These are phyloP conservation scores for Phialocephala sp. DNA, from an alignment of 2,329 filamentous ascomycete genomes.

Conservation along the genomic window DNA sequence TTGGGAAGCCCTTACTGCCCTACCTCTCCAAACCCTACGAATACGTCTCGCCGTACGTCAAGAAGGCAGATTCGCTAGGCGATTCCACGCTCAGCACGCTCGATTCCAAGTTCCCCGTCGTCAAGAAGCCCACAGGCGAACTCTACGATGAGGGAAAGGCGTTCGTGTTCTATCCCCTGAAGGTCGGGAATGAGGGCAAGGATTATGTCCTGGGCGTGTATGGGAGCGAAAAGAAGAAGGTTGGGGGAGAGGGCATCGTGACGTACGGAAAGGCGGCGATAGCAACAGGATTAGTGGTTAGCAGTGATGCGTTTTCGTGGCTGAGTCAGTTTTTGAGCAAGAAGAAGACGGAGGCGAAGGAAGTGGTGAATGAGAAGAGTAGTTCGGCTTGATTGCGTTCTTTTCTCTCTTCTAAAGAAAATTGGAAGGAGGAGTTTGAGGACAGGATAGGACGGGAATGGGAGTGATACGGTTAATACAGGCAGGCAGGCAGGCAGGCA, in stretches of 20 bases:
- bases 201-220: constrained; percentile 66
- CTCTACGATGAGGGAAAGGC: constrained; percentile 68
- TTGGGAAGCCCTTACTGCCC: constrained; percentile 71
- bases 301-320: constrained; percentile 67
- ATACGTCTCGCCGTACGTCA: constrained; percentile 84
- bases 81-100: constrained; percentile 73
- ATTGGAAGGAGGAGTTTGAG: neutral
- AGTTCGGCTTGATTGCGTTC: neutral
- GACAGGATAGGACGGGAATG: neutral
- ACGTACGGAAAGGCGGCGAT: constrained; percentile 73
- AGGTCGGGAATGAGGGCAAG: constrained; percentile 64
- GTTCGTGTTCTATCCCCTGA: constrained; percentile 66
- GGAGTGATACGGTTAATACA: no score
- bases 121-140: constrained; percentile 78
- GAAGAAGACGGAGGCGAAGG: constrained; percentile 67
- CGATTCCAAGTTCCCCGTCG: constrained; percentile 72
- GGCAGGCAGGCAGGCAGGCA: no score
- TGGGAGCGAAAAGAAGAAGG: constrained; percentile 65
- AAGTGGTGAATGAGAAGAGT: constrained; percentile 55
- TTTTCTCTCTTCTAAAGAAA: neutral
- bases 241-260: constrained; percentile 67
- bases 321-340: constrained; percentile 62
- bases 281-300: constrained; percentile 69
- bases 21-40: constrained; percentile 80
- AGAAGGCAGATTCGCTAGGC: constrained; percentile 78